Percentiles rank a stretch among this genome's conserved stretches.
These are phyloP conservation scores for Aspergillus versicolor DNA, from an alignment of 2,329 filamentous ascomycete genomes.

Conservation along the genomic window DNA sequence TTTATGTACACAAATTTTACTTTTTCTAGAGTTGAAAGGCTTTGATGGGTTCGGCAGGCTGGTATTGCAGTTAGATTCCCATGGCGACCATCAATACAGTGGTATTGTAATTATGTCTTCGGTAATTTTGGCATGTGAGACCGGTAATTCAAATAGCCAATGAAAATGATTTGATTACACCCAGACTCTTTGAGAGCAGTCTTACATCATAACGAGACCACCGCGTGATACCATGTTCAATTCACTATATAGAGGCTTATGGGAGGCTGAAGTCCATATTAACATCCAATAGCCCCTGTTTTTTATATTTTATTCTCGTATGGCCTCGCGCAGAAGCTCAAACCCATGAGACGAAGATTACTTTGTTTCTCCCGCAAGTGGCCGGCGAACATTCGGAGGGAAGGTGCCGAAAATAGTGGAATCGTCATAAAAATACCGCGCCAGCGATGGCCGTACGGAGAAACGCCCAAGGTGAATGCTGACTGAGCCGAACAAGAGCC, in stretches of 20 bases:
- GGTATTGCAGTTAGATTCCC: neutral
- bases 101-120: neutral
- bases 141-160: constrained; percentile 16
- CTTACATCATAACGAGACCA: constrained; percentile 17
- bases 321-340: neutral
- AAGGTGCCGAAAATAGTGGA: constrained; percentile 25
- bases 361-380: constrained; percentile 22
- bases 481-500: constrained; percentile 32
- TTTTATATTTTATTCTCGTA: neutral
- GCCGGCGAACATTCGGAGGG: constrained; percentile 21
- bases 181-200: constrained; percentile 2
- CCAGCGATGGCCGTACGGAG: constrained; percentile 18
- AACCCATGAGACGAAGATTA: constrained; percentile 14
- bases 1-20: neutral
- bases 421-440: constrained; percentile 31
- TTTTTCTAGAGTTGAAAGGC: neutral
- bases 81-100: constrained; percentile 1
- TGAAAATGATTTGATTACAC: constrained; percentile 22
- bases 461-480: constrained; percentile 17
- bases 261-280: neutral
- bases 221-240: neutral
- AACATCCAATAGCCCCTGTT: neutral
- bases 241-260: neutral
- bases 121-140: constrained; percentile 23
- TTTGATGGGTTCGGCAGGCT: neutral